Base-by-base conservation (phyloP, 306 rosid species). In the Dalbergia oliveri region DNA sequence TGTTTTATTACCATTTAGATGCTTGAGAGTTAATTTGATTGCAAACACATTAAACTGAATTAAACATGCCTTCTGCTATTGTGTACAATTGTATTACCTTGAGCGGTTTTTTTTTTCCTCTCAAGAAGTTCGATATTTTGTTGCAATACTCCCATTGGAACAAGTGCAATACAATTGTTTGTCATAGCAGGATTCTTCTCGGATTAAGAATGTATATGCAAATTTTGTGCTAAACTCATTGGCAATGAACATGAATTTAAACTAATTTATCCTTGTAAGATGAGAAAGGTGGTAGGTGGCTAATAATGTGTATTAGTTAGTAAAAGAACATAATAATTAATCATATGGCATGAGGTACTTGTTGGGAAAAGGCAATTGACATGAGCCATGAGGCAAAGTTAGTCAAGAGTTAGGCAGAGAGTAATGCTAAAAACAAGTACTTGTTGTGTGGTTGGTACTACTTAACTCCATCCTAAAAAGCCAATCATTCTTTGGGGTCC, bases 401-500 rank as follows among this genome's bases (percentile, higher is more conserved):
- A 50, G 75, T 93, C 72, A 78, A 34, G 87, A 84, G 66, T 78
- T 87, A 86, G 97, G 92, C 89, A 67, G 71, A 43, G 69, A 81
- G 53, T 66, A 54, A 58, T 66, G 58, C 33, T 12, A 12, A 74
- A 69, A 79, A 80, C 79, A 61, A 80, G 12, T 72, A 60, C 58
- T 81, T 81, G 14, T 77, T 26, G 19, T 53, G 75, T 72, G 82
- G 88, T 89, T 79, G 92, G 91, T 71, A 58, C 69, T 82, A 90
- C 97, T 92, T 87, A 87, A 86, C 84, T 81, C 67, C 85, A 81
- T 88, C 94, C 94, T 90, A 92, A 84, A 72, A 59, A 59, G 3
- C 6, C 53, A 72, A 75, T 88, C 94, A 90, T 89, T 87, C 94
- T 73, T 87, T 92, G 76, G 82, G 83, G 67, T 89, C 84, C 43